Evolutionary conservation across 2,329 filamentous ascomycete species (phyloP).

Genomic region (Xylariaceae sp.): DNA sequence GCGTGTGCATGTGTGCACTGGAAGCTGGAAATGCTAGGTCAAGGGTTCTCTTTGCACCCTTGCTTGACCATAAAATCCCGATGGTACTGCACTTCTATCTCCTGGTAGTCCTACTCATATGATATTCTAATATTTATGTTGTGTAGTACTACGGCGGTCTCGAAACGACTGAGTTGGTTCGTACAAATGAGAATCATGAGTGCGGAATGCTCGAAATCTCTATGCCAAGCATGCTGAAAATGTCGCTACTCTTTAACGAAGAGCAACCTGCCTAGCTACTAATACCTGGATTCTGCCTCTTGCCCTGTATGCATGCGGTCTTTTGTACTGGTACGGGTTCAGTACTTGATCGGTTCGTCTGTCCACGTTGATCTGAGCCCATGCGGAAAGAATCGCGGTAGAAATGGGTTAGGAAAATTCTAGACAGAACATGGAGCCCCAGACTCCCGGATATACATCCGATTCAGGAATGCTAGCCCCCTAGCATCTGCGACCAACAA

Average conservation of each 20-base stretch:
- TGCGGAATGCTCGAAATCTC: not conserved
- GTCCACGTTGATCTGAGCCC: slow-evolving; percentile 13
- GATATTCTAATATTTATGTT: not conserved
- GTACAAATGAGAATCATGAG: slow-evolving; percentile 1
- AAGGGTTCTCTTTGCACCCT: slow-evolving; percentile 8
- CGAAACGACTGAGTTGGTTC: not conserved
- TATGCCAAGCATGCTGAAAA: not conserved
- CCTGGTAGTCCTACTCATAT: not conserved
- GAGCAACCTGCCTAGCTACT: not conserved
- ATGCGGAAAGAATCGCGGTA: slow-evolving; percentile 14
- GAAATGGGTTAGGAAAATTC: not conserved
- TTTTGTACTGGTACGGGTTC: not conserved
- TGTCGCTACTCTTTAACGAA: not conserved
- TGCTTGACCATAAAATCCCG: not conserved
- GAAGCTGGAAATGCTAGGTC: slow-evolving; percentile 3
- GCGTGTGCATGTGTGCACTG: slow-evolving; percentile 1
- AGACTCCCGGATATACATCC: slow-evolving; percentile 30
- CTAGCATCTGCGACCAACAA: slow-evolving; percentile 21
- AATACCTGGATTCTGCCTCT: no score
- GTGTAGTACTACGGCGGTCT: not conserved
- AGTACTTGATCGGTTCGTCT: slow-evolving; percentile 5
- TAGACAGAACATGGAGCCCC: slow-evolving; percentile 22
- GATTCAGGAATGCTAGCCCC: slow-evolving; percentile 31
- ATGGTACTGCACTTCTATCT: not conserved
- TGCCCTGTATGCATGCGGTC: slow-evolving; percentile 6